Evolutionary conservation across 2,329 filamentous ascomycete species (phyloP).

Genomic region (Akanthomyces lecanii): DNA sequence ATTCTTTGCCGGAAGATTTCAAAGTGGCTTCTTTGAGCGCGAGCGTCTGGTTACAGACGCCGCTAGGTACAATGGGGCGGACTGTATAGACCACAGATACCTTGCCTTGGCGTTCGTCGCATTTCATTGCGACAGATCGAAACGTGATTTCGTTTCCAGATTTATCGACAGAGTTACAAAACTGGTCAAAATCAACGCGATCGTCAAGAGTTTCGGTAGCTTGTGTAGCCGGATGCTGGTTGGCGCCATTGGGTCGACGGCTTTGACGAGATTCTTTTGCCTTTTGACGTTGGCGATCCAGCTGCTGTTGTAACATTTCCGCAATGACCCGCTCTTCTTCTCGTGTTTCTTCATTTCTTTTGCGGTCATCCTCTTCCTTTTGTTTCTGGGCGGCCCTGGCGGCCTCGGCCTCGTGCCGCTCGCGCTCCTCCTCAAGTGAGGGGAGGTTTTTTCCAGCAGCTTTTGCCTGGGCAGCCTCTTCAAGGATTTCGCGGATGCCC

Average conservation of each 20-base stretch:
- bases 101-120: slow-evolving; percentile 60
- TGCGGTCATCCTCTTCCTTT: slow-evolving; percentile 48
- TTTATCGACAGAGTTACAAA: slow-evolving; percentile 58
- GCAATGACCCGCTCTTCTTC: slow-evolving; percentile 69
- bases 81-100: slow-evolving; percentile 69
- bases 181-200: slow-evolving; percentile 61
- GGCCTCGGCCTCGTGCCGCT: slow-evolving; percentile 71
- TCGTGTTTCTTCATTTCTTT: slow-evolving; percentile 51
- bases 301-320: slow-evolving; percentile 68
- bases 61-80: slow-evolving; percentile 57
- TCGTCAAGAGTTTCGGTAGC: slow-evolving; percentile 29
- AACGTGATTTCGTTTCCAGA: slow-evolving; percentile 64
- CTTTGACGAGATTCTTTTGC: slow-evolving; percentile 61
- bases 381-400: slow-evolving; percentile 56
- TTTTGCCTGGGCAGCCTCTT: slow-evolving; percentile 77
- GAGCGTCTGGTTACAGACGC: slow-evolving; percentile 57
- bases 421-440: slow-evolving; percentile 84
- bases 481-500: slow-evolving; percentile 69
- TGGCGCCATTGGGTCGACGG: slow-evolving; percentile 42
- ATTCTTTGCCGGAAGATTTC: slow-evolving; percentile 52
- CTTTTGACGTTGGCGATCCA: slow-evolving; percentile 62
- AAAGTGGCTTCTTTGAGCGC: slow-evolving; percentile 69
- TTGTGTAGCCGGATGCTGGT: slow-evolving; percentile 25
- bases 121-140: slow-evolving; percentile 65
- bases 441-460: slow-evolving; percentile 72